Base-by-base conservation (phyloP, 805 yeast genomes). In the Saturnispora saitoi region DNA sequence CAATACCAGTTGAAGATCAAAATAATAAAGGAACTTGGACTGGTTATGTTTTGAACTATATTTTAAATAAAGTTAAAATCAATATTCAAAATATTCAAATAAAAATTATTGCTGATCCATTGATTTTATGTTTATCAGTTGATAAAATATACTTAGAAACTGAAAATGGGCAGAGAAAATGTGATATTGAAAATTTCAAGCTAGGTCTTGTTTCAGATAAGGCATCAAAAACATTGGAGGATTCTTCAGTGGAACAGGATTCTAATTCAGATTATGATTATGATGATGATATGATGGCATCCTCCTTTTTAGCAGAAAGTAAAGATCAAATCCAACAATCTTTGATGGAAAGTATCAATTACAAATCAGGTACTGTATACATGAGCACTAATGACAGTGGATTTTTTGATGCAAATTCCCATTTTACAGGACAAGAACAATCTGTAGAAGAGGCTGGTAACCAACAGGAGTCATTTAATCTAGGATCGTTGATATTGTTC, bases 301-400 rank as follows among this genome's bases (percentile, higher is more conserved):
- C 68, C 0, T 62, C 69, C 0, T 58, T 68, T 31, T 52, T 66
- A 54, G 62, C 60, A 4, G 59, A 60, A 24, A 55, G 50, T 36
- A 58, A 56, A 43, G 58, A 60, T 10, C 64, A 62, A 17, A 62
- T 72, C 59, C 62, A 52, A 14, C 49, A 50, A 11, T 63, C 65
- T 2, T 58, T 81, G 49, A 61, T 72, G 61, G 74, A 73, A 32
- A 81, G 88, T 56, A 73, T 78, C 66, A 68, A 80, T 32, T 82
- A 81, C 58, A 82, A 78, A 47, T 80, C 76, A 45, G 84, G 82
- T 1, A 41, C 57, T 3, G 73, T 86, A 17, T 87, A 85, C 59
- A 80, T 86, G 90, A 86, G 95, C 63, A 95, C 95, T 2, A 37
- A 44, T 17, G 70, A 83, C 10, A 79, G 86, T 0, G 72, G 75